phyloP scores from a whole-genome alignment of 116 monocot genomes.

The Phalaenopsis hybrid region DNA sequence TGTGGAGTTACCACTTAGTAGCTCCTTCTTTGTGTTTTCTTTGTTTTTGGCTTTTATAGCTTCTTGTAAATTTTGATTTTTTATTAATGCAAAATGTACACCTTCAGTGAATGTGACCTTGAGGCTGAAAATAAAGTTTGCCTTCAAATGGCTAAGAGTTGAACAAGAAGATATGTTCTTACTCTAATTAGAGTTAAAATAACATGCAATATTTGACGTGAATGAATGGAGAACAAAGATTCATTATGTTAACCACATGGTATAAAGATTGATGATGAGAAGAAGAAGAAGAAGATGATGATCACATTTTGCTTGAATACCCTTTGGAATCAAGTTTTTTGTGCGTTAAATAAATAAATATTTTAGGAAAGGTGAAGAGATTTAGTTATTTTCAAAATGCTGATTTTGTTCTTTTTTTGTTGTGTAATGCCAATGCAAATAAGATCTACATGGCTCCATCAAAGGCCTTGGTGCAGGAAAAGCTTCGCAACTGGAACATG shows the following conservation, averaged over 20 bases:
- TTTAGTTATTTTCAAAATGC: neutral
- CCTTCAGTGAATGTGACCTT: too few relatives aligned
- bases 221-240: slow-evolving; percentile 1
- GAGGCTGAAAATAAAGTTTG: too few relatives aligned
- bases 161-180: too few relatives aligned
- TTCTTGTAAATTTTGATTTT: too few relatives aligned
- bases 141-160: too few relatives aligned
- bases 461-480: slow-evolving; percentile 96
- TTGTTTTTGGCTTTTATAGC: too few relatives aligned
- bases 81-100: too few relatives aligned
- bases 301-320: neutral
- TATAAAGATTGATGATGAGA: neutral
- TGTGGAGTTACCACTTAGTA: too few relatives aligned
- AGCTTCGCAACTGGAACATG: slow-evolving; percentile 83
- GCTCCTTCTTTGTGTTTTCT: too few relatives aligned
- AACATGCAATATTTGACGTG: neutral
- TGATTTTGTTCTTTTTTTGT: slow-evolving; percentile 1
- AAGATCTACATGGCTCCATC: slow-evolving; percentile 96
- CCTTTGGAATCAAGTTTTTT: neutral
- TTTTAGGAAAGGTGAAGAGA: neutral
- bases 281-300: neutral
- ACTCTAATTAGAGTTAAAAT: too few relatives aligned
- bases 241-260: neutral
- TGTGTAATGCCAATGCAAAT: slow-evolving; percentile 3
- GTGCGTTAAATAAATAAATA: neutral